Conservation (phyloP, 2,329 filamentous ascomycete genomes). For the Thyridium curvatum region DNA sequence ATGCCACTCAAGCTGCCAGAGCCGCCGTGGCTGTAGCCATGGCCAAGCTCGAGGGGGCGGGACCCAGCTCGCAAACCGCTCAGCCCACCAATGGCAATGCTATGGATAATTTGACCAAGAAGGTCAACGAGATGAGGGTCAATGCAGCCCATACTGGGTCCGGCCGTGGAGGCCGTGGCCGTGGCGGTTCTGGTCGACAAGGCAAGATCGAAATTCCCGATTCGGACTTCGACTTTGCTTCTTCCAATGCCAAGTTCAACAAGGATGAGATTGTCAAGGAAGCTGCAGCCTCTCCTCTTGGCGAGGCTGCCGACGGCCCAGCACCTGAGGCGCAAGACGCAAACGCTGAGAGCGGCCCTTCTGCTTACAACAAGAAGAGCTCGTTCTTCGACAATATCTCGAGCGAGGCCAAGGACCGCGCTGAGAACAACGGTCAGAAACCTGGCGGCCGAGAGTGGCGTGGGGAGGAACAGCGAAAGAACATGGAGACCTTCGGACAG, state of each 20-base stretch:
- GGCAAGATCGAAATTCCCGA: conserved; percentile 82
- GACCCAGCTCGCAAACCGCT: conserved; percentile 12
- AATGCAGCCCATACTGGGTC: conserved; percentile 48
- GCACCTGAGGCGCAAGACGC: conserved; percentile 24
- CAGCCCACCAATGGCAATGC: conserved; percentile 34
- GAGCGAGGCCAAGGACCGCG: conserved; percentile 83
- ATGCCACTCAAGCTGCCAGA: conserved; percentile 68
- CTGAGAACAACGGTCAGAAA: conserved; percentile 61
- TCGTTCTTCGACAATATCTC: conserved; percentile 99
- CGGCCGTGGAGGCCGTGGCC: conserved; percentile 39
- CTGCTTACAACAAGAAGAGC: conserved; percentile 75
- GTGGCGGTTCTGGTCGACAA: conserved; percentile 39
- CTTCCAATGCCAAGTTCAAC: conserved; percentile 82
- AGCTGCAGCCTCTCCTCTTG: conserved; percentile 64
- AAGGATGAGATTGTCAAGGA: conserved; percentile 83
- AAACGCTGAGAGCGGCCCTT: conserved; percentile 26
- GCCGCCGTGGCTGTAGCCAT: conserved; percentile 76
- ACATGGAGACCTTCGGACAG: conserved; percentile 96
- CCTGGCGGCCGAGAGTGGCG: conserved; percentile 83
- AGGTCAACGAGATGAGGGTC: conserved; percentile 71
- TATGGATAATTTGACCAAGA: conserved; percentile 67
- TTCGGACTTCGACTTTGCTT: conserved; percentile 88
- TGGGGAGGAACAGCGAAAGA: conserved; percentile 87
- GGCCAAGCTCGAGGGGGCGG: conserved; percentile 55
- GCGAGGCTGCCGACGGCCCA: conserved; percentile 40